phyloP scores from a whole-genome alignment of 306 rosid genomes.

The Cucurbita moschata region DNA sequence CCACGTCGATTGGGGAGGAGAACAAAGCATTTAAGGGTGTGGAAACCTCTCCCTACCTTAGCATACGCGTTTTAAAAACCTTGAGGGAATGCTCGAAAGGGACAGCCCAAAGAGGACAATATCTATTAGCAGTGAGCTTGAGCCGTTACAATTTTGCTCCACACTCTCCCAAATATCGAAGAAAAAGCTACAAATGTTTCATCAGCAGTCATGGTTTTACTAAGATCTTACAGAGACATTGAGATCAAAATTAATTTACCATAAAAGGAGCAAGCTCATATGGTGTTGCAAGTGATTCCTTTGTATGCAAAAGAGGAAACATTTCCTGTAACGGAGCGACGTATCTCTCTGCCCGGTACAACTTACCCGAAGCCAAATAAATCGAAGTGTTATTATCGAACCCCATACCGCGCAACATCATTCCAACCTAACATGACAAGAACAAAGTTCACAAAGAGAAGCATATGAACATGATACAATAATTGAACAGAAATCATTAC shows the following conservation, averaged over 20 bases:
- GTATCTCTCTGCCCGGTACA: conserved; percentile 60
- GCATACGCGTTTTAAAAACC: too few relatives aligned
- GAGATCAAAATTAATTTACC: conserved; percentile 24
- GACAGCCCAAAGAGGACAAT: too few relatives aligned
- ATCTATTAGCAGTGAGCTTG: too few relatives aligned
- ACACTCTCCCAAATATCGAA: too few relatives aligned
- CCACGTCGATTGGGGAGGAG: too few relatives aligned
- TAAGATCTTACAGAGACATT: too few relatives aligned
- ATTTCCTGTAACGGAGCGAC: conserved; percentile 57
- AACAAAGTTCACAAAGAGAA: conserved; percentile 6
- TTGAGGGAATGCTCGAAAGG: too few relatives aligned
- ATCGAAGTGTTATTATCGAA: conserved; percentile 65
- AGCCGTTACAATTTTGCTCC: too few relatives aligned
- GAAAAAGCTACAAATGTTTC: too few relatives aligned
- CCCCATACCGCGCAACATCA: conserved; percentile 94
- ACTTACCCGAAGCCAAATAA: conserved; percentile 84
- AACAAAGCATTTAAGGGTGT: too few relatives aligned
- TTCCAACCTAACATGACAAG: conserved; percentile 56
- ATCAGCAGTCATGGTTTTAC: too few relatives aligned
- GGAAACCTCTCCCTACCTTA: too few relatives aligned
- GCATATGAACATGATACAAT: neutral
- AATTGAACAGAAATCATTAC: neutral
- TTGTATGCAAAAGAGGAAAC: conserved; percentile 81
- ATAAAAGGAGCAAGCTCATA: conserved; percentile 19
- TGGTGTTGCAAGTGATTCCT: conserved; percentile 56